phyloP scores from a whole-genome alignment of 129 eudicot genomes.

The Daucus carota region DNA sequence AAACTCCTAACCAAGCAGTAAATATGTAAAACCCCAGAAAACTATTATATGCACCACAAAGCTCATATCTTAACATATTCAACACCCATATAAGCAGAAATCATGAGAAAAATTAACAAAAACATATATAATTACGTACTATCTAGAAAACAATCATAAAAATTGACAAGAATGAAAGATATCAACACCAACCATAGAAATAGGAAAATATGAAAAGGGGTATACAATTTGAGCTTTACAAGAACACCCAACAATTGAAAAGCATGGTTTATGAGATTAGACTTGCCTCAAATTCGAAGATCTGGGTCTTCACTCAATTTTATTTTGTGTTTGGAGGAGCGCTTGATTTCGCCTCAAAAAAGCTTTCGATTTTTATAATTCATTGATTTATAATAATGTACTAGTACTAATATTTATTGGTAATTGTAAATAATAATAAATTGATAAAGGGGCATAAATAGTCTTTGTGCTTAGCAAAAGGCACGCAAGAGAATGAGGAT shows the following conservation, averaged over 20 bases:
- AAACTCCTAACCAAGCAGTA: not conserved
- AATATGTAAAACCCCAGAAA: slow-evolving; percentile 13
- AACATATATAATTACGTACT: not conserved
- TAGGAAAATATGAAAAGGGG: not conserved
- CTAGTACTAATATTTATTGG: not conserved
- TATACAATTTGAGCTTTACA: not conserved
- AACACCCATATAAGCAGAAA: not conserved
- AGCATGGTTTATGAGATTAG: not conserved
- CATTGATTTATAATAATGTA: not conserved
- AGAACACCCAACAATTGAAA: not conserved
- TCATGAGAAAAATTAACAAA: not conserved
- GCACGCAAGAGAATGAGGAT: slow-evolving; percentile 3
- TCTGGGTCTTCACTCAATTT: not conserved
- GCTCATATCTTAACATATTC: not conserved
- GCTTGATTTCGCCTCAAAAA: not conserved
- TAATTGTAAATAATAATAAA: too few relatives aligned
- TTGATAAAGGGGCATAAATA: not conserved
- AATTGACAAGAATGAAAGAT: not conserved
- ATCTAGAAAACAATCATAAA: too few relatives aligned
- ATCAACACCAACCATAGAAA: not conserved
- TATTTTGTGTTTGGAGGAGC: not conserved
- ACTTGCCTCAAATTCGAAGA: not conserved
- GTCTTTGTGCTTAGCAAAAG: not conserved
- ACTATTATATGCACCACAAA: not conserved
- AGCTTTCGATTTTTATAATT: not conserved